A percentile compares a stretch with the other conserved stretches of the same genome.
phyloP scores from a whole-genome alignment of 495 filamentous ascomycete genomes.

The Hypoxylon rickii region DNA sequence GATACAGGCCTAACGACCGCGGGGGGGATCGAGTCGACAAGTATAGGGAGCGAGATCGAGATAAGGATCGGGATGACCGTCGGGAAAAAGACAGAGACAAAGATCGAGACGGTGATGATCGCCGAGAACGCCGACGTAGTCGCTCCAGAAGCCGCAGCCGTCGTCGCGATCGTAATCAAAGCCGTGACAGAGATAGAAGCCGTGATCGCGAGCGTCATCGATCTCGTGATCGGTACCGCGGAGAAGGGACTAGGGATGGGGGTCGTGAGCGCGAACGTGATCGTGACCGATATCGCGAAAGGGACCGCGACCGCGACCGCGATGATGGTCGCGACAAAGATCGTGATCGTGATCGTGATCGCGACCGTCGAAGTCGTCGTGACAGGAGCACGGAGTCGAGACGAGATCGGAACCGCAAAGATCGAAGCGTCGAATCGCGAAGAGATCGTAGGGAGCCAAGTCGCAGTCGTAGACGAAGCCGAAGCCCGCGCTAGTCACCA shows the following conservation, averaged over 20 bases:
- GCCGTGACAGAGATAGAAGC: constrained; percentile 49
- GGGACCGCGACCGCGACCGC: constrained; percentile 26
- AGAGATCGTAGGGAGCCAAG: constrained; percentile 17
- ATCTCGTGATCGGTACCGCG: constrained; percentile 34
- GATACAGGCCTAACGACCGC: constrained; percentile 47
- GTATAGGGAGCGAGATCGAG: constrained; percentile 30
- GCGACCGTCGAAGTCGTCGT: constrained; percentile 32
- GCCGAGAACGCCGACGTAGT: constrained; percentile 39
- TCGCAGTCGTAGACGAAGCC: constrained; percentile 33
- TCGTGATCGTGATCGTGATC: constrained; percentile 29
- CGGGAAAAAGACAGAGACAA: constrained; percentile 42
- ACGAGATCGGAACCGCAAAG: constrained; percentile 26
- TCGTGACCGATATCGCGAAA: constrained; percentile 34
- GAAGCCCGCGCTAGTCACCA: constrained; percentile 33
- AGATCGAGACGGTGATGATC: constrained; percentile 48
- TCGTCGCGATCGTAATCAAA: constrained; percentile 42
- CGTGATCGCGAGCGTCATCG: constrained; percentile 46
- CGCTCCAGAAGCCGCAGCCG: constrained; percentile 45
- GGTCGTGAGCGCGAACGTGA: constrained; percentile 32
- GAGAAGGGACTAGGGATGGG: constrained; percentile 32
- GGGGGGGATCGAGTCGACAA: constrained; percentile 33
- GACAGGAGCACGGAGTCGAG: constrained; percentile 36
- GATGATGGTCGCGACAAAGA: constrained; percentile 26
- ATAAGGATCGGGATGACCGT: constrained; percentile 38
- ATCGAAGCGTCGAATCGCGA: constrained; percentile 13